Conservation (phyloP, 2,329 filamentous ascomycete species). For the Calonectria fujianensis region DNA sequence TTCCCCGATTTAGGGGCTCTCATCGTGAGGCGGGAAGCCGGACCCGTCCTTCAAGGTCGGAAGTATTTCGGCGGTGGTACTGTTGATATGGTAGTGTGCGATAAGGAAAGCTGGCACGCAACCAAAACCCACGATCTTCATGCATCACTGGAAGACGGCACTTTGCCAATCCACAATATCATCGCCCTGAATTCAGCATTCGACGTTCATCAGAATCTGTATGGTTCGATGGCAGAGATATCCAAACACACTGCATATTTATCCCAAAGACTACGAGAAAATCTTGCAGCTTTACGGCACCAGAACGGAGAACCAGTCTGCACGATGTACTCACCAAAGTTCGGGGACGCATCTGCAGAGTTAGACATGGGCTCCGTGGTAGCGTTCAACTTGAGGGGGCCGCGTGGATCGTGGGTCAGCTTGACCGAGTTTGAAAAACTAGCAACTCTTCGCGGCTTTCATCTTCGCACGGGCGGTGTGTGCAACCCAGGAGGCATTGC, state of each 20-base stretch:
- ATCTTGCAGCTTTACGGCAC: neutral
- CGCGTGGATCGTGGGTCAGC: slow-evolving; percentile 11
- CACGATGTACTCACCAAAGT: neutral
- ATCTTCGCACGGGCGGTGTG: slow-evolving; percentile 5
- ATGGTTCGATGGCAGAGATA: neutral
- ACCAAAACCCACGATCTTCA: slow-evolving; percentile 1
- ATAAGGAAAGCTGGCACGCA: slow-evolving; percentile 15
- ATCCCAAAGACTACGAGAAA: neutral
- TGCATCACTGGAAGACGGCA: slow-evolving; percentile 13
- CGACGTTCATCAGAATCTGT: neutral
- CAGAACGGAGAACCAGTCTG: neutral
- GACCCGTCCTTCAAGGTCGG: neutral
- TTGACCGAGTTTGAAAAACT: slow-evolving; percentile 9
- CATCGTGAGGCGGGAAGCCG: neutral
- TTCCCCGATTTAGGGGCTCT: slow-evolving; percentile 9
- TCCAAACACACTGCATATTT: neutral
- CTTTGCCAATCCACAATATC: slow-evolving; percentile 1
- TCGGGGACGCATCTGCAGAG: neutral
- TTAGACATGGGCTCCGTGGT: neutral
- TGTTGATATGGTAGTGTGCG: slow-evolving; percentile 13
- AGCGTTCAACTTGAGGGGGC: neutral
- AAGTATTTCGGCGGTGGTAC: slow-evolving; percentile 16
- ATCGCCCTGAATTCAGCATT: slow-evolving; percentile 1
- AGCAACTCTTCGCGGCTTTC: slow-evolving; percentile 3
- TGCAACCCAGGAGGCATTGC: slow-evolving; percentile 13